A percentile compares a stretch with the other conserved stretches of the same genome.
Conservation (phyloP, 495 filamentous ascomycete genomes). For the Lindgomyces ingoldianus region DNA sequence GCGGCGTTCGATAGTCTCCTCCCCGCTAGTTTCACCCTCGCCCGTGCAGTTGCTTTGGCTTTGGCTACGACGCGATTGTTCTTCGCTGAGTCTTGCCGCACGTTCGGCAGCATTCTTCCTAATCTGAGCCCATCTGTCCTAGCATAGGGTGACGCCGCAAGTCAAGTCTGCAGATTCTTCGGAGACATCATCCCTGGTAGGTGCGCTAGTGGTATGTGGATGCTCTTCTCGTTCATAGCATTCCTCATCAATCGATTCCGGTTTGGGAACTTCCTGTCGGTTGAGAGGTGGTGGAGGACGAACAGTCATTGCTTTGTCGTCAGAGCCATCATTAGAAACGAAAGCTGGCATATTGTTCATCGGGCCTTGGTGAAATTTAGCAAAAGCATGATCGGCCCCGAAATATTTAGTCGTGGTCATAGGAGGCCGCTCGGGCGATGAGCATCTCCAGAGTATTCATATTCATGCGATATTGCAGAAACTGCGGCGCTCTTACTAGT, state of each 20-base stretch:
- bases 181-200: constrained; percentile 27
- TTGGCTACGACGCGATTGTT: constrained; percentile 55
- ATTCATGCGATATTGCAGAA: constrained; percentile 49
- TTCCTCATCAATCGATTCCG: not conserved
- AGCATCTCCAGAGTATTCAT: constrained; percentile 54
- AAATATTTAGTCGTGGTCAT: constrained; percentile 65
- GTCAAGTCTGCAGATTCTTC: constrained; percentile 31
- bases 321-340: constrained; percentile 63
- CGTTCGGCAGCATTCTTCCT: constrained; percentile 89
- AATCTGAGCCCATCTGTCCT: constrained; percentile 79
- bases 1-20: constrained; percentile 96
- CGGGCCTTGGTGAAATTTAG: constrained; percentile 87
- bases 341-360: constrained; percentile 84
- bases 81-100: constrained; percentile 61
- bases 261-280: constrained; percentile 10
- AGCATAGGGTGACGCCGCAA: constrained; percentile 12
- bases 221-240: not conserved
- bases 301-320: constrained; percentile 19
- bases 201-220: constrained; percentile 7
- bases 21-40: constrained; percentile 85
- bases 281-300: too few relatives aligned
- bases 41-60: constrained; percentile 61
- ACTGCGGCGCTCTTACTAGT: constrained; percentile 25
- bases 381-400: constrained; percentile 70
- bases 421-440: too few relatives aligned